Percentiles rank a stretch among this genome's conserved stretches.
phyloP scores from a whole-genome alignment of 352 stramenopile genomes.

The Pythium monospermum region DNA sequence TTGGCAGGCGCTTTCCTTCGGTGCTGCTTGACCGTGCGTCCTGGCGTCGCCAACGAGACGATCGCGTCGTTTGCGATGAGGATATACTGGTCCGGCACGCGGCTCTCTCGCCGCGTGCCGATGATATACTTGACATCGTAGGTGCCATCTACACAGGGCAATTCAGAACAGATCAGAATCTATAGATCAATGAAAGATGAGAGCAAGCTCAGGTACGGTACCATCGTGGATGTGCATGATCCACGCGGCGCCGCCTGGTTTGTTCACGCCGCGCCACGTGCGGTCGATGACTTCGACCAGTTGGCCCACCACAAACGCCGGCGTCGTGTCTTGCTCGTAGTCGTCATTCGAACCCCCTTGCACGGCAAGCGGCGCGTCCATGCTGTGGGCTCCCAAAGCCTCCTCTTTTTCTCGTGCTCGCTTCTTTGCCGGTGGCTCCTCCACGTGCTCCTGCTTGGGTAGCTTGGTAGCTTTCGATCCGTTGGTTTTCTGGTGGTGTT shows the following conservation, averaged over 20 bases:
- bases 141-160: slow-evolving; percentile 25
- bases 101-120: slow-evolving; percentile 17
- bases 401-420: slow-evolving; percentile 5
- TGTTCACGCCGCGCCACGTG: slow-evolving; percentile 91
- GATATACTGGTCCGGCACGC: slow-evolving; percentile 24
- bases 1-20: slow-evolving; percentile 18
- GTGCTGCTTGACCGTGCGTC: slow-evolving; percentile 21
- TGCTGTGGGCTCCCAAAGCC: too few species aligned
- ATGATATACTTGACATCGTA: slow-evolving; percentile 38
- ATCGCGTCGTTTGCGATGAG: slow-evolving; percentile 20
- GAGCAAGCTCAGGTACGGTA: slow-evolving; percentile 13
- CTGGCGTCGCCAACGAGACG: slow-evolving; percentile 14
- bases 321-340: not conserved
- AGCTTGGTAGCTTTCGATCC: slow-evolving; percentile 1
- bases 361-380: too few species aligned
- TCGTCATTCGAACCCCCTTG: not conserved
- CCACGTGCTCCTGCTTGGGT: not conserved
- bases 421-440: slow-evolving; percentile 10
- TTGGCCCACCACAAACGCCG: slow-evolving; percentile 46
- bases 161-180: not conserved
- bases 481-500: not conserved
- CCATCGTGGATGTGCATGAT: slow-evolving; percentile 59
- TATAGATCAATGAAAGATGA: too few species aligned
- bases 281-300: slow-evolving; percentile 84
- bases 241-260: slow-evolving; percentile 79